These are phyloP conservation scores for Pyrenochaeta sp. DNA, from an alignment of 2,329 filamentous ascomycete genomes.

Conservation along the genomic window DNA sequence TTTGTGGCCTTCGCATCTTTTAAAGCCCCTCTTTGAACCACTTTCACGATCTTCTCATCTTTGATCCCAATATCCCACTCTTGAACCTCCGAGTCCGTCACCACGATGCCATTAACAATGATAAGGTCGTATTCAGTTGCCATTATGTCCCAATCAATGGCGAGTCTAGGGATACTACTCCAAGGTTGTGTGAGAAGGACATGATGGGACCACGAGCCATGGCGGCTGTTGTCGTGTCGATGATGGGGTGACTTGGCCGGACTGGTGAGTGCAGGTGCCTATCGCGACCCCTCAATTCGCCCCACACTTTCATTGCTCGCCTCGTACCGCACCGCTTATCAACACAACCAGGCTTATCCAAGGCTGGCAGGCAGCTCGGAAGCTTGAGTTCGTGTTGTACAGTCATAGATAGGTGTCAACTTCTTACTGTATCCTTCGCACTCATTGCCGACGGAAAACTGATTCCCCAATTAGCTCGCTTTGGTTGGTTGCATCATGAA, in stretches of 20 bases:
- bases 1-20: constrained; percentile 35
- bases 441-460: constrained; percentile 14
- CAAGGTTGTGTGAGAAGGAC: neutral
- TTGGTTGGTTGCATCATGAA: neutral
- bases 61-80: constrained; percentile 55
- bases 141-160: constrained; percentile 10
- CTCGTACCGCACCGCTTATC: constrained; percentile 27
- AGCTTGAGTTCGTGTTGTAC: constrained; percentile 3
- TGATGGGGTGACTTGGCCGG: constrained; percentile 19
- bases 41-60: constrained; percentile 49
- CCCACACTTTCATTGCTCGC: constrained; percentile 15
- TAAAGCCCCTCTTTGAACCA: constrained; percentile 44
- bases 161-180: neutral
- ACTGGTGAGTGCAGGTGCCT: constrained; percentile 24
- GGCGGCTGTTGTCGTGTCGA: constrained; percentile 8
- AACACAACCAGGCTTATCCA: constrained; percentile 9
- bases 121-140: constrained; percentile 46
- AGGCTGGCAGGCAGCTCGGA: constrained; percentile 4
- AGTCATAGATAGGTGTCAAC: constrained; percentile 26
- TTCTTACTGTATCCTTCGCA: neutral
- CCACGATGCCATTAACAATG: constrained; percentile 53
- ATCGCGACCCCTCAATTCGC: constrained; percentile 37
- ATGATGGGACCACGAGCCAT: constrained; percentile 6
- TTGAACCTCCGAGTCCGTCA: constrained; percentile 48
- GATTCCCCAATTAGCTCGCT: neutral